Evolutionary conservation across 1,284 basidiomycete genomes (phyloP).

Genomic region (Fomitiporia mediterranea): DNA sequence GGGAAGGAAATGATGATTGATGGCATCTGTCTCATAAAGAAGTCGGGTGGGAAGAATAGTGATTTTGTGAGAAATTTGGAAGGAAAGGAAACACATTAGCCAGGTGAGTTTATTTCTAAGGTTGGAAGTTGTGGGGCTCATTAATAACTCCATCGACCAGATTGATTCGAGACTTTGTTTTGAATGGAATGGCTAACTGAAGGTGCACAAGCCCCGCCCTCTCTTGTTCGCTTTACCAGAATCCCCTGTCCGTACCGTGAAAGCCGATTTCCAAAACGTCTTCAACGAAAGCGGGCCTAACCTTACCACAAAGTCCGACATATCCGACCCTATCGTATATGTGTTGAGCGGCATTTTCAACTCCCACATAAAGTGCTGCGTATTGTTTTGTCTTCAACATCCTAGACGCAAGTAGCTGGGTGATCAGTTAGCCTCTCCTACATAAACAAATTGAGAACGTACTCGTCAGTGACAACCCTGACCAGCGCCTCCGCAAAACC

Average conservation of each 20-base stretch:
- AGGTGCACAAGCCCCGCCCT: not conserved
- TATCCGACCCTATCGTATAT: conserved; percentile 48
- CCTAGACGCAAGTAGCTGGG: conserved; percentile 26
- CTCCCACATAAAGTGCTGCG: conserved; percentile 46
- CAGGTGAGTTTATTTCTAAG: conserved; percentile 4
- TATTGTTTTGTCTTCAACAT: conserved; percentile 31
- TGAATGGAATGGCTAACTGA: not conserved
- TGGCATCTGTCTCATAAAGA: conserved; percentile 61
- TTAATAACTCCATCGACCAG: too few species aligned
- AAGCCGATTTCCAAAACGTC: conserved; percentile 46
- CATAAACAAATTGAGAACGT: conserved; percentile 1
- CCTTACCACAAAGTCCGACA: conserved; percentile 38
- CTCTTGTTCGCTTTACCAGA: conserved; percentile 39
- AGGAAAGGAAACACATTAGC: too few species aligned
- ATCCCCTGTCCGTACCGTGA: conserved; percentile 35
- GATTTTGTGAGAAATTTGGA: conserved; percentile 40
- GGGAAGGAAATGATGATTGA: conserved; percentile 79
- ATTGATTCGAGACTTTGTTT: too few species aligned
- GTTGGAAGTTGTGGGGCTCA: not conserved
- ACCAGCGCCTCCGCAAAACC: conserved; percentile 46
- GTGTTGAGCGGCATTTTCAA: conserved; percentile 42
- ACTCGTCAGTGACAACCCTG: conserved; percentile 34
- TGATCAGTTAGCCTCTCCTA: not conserved
- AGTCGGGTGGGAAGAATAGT: conserved; percentile 73
- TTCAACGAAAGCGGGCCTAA: conserved; percentile 34